Percentiles rank a stretch among this genome's conserved stretches.
phyloP scores from a whole-genome alignment of 257 asterid species.

The Ophiorrhiza pumila region DNA sequence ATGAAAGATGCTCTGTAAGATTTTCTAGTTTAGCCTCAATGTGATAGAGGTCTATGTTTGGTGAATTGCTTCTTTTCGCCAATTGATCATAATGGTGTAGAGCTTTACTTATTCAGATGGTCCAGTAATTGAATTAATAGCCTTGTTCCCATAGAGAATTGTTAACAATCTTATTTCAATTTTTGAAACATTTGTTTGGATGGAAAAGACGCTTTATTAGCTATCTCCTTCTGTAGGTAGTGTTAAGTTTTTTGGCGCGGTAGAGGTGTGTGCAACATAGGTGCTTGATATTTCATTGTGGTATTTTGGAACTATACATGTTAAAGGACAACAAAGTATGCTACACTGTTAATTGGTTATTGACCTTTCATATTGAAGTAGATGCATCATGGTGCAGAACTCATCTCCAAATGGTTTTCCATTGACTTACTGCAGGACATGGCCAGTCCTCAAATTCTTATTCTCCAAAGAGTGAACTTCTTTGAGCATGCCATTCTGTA shows the following conservation, averaged over 20 bases:
- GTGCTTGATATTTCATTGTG: background rate
- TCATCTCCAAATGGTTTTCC: background rate
- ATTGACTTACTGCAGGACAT: conserved; percentile 10
- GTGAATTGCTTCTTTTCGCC: background rate
- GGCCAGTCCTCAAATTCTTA: background rate
- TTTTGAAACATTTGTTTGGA: background rate
- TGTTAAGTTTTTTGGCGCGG: background rate
- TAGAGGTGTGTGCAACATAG: background rate
- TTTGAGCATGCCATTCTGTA: conserved; percentile 1
- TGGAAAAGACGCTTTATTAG: background rate
- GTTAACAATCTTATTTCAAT: background rate
- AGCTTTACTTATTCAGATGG: background rate
- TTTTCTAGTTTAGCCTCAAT: background rate
- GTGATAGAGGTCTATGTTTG: background rate
- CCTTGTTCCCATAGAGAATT: background rate
- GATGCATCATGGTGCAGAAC: background rate
- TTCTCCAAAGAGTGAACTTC: background rate
- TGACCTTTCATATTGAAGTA: background rate
- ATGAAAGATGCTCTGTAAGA: background rate
- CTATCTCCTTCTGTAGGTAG: background rate
- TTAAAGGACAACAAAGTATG: background rate
- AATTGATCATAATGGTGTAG: background rate
- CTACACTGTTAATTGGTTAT: background rate
- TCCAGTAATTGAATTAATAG: background rate
- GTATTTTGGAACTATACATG: background rate